phyloP scores from a whole-genome alignment of 345 rosid genomes.

The Noccaea bulbosa region DNA sequence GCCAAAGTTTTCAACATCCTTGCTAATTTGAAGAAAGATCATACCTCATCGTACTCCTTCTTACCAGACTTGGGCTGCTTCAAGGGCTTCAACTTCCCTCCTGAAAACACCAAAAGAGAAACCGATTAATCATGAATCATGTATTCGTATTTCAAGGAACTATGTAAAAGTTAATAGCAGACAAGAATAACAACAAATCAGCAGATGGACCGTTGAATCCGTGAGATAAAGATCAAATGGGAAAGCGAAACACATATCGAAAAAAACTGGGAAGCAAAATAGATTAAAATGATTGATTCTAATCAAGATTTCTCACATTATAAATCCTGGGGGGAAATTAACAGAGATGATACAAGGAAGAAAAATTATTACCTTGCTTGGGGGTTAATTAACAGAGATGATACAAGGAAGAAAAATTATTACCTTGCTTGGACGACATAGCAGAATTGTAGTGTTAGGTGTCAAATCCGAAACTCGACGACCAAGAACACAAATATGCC shows the following conservation, averaged over 20 bases:
- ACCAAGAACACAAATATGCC: slow-evolving; percentile 14
- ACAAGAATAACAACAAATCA: too few relatives aligned
- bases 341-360: background rate
- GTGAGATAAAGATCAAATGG: background rate
- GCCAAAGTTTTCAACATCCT: background rate
- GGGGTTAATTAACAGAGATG: too few relatives aligned
- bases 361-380: slow-evolving; percentile 53
- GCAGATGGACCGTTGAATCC: background rate
- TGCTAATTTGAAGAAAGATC: background rate
- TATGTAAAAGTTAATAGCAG: too few relatives aligned
- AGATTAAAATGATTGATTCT: background rate
- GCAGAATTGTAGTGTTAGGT: slow-evolving; percentile 40
- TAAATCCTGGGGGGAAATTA: background rate
- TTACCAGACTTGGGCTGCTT: slow-evolving; percentile 68
- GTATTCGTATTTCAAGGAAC: too few relatives aligned
- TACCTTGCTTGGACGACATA: slow-evolving; percentile 75
- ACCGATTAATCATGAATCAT: background rate
- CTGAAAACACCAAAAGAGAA: slow-evolving; percentile 37
- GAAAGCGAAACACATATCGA: slow-evolving; percentile 1
- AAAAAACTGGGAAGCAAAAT: background rate
- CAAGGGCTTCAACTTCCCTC: slow-evolving; percentile 89
- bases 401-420: background rate
- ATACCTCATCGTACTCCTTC: slow-evolving; percentile 85
- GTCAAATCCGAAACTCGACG: slow-evolving; percentile 38
- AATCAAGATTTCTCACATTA: background rate